Evolutionary conservation across 352 stramenopile species (phyloP), one percentile per base, ranked within the genome.

Genomic region (Globisporangium irregulare): DNA sequence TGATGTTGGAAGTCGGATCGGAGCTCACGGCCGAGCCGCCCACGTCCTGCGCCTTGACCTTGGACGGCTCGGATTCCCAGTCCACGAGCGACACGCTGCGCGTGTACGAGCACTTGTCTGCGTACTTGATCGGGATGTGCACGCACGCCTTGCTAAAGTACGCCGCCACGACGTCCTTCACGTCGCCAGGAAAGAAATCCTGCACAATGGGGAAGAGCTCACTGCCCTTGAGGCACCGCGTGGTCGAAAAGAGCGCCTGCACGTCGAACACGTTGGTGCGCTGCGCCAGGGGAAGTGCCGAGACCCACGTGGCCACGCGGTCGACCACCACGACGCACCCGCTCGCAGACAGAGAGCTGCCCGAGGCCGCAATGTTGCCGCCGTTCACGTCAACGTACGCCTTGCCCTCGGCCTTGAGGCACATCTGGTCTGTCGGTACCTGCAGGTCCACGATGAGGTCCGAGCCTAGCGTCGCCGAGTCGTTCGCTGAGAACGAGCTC

Each of bases 391-490:
- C 73, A 1, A 56, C 77, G 71, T 88, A 88, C 20, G 68, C 46
- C 32, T 84, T 64, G 20, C 79, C 79, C 32, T 91, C 82, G 14
- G 80, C 79, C 12, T 75, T 70, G 10, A 79, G 59, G 55, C 80
- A 91, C 59, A 84, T 81, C 41, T 89, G 77, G 61, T 82, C 72
- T 0, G 71, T 83, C 8, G 82, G 82, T 2, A 91, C 73, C 59
- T 86, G 79, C 24, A 89, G 48, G n/a, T 79, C 72, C 18, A 71
- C 51, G 22, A 87, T 64, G 24, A 91, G n/a, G 20, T 76, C 58
- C 18, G 72, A 68, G 15, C 79, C 77, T 0, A 76, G 68, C 2
- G 79, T 84, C 14, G 62, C 62, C 46, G 61, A 60, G 56, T 81
- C 73, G 58, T 79, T 75, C 27, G 71, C 67, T 0, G 62, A 59